Conservation (phyloP, 805 yeast species). For the Starmerella apicola region DNA sequence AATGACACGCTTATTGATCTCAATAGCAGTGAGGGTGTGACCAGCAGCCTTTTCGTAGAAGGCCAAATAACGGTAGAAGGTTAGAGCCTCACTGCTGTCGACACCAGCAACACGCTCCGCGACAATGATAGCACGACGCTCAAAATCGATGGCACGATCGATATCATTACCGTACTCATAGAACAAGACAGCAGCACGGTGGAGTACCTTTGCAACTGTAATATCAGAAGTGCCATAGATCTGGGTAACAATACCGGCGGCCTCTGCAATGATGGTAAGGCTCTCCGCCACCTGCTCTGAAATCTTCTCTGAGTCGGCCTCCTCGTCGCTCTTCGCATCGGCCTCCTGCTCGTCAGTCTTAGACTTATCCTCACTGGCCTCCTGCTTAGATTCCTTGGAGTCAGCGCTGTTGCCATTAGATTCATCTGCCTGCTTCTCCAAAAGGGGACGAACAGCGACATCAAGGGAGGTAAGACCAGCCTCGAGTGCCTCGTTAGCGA, state of each 20-base stretch:
- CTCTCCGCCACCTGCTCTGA: conserved; percentile 29
- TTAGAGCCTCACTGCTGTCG: conserved; percentile 65
- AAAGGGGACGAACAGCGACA: conserved; percentile 1
- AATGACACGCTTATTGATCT: conserved; percentile 48
- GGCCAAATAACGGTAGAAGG: conserved; percentile 64
- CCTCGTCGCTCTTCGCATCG: background rate
- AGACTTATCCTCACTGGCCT: background rate
- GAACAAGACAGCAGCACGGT: conserved; percentile 53
- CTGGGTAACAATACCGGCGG: conserved; percentile 65
- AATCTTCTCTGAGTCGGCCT: conserved; percentile 10
- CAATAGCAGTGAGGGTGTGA: conserved; percentile 47
- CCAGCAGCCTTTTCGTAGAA: conserved; percentile 52
- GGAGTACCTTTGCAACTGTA: conserved; percentile 60
- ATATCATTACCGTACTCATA: conserved; percentile 41
- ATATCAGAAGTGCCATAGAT: conserved; percentile 71
- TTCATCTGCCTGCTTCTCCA: background rate
- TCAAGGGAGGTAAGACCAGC: conserved; percentile 26
- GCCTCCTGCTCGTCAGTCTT: background rate
- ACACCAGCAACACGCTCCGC: conserved; percentile 71
- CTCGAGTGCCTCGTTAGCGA: conserved; percentile 56
- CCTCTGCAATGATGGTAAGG: conserved; percentile 50
- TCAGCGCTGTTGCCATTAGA: background rate
- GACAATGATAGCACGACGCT: conserved; percentile 57
- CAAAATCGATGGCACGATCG: conserved; percentile 48
- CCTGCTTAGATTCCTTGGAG: conserved; percentile 1